Evolutionary conservation across 2,329 filamentous ascomycete species (phyloP), one percentile per base, ranked within the genome.

Genomic region (Zasmidium citrigriseum): DNA sequence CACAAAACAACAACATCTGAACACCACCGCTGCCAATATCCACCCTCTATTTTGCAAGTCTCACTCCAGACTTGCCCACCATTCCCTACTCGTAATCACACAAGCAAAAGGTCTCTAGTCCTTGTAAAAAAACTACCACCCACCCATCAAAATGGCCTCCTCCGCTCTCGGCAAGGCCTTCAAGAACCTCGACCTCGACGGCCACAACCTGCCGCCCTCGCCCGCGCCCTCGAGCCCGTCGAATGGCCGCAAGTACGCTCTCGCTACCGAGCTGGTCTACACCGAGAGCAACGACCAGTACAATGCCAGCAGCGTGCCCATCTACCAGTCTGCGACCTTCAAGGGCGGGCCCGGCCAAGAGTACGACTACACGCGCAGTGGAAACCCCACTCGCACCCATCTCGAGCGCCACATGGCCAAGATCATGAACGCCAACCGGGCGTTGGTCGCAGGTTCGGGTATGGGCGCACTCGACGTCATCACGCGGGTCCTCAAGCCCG

Each of bases 401-500:
- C 86, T 99, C 63, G 95, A 99, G 80, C 87, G 93, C 59, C 95
- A 99, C 76, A 82, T 99, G 68, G 95, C 96, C 71, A 99, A 99
- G 84, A 96, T 99, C 74, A 99, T 99, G 96, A 93, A 91, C 68
- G 95, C 95, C 47, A 87, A 87, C 69, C 89, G 96, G 57, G 91
- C 91, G 10, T 85, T 99, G 52, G 93, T 96, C 50, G 93, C 98
- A 46, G 92, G 93, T 54, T 98, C 93, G 1, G 95, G 95, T 58
- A 99, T 99, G 95, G 95, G 92, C 54, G 95, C 95, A 22, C 81
- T 98, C 70, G 95, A 99, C 76, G 93, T 99, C 64, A 97, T 99
- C 67, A 96, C 92, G 16, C 88, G 95, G 54, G 81, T 98, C 14
- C 82, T 99, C 52, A 87, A 89, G 59, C 93, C 95, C 0, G 95